Conservation (phyloP, 345 rosid genomes). For the Arabis alpina region DNA sequence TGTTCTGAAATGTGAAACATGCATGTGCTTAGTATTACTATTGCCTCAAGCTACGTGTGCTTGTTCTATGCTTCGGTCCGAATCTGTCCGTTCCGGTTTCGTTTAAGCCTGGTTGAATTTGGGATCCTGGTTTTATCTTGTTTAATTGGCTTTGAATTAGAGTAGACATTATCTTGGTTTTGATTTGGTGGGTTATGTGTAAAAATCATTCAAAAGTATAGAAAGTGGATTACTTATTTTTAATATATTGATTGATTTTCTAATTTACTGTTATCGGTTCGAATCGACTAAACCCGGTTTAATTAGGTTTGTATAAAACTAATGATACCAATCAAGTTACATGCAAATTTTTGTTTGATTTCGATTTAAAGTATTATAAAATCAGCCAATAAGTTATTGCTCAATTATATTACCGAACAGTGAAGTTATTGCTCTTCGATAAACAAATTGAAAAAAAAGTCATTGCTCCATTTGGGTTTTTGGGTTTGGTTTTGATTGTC, state of each 20-base stretch:
- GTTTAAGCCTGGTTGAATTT: background rate
- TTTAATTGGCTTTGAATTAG: background rate
- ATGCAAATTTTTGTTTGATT: background rate
- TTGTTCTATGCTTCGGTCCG: constrained; percentile 10
- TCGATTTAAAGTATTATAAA: constrained; percentile 3
- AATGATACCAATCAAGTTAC: constrained; percentile 7
- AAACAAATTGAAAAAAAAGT: background rate
- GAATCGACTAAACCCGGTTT: background rate
- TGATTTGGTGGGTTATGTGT: background rate
- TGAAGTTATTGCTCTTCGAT: too few species aligned
- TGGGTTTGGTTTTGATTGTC: constrained; percentile 3
- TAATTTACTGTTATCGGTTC: background rate
- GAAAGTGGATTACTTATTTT: background rate
- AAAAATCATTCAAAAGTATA: too few species aligned
- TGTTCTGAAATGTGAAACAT: constrained; percentile 24
- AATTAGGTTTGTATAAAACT: background rate
- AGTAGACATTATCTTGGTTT: background rate
- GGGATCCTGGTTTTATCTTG: background rate
- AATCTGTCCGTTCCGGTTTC: constrained; percentile 2
- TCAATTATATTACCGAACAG: background rate
- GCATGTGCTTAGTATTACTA: constrained; percentile 8
- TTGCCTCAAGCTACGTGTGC: constrained; percentile 36
- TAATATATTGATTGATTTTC: too few species aligned
- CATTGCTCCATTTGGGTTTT: background rate
- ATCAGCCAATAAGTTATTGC: background rate